Conservation (phyloP, 163 green algal genomes). For the Chlorella variabilis region DNA sequence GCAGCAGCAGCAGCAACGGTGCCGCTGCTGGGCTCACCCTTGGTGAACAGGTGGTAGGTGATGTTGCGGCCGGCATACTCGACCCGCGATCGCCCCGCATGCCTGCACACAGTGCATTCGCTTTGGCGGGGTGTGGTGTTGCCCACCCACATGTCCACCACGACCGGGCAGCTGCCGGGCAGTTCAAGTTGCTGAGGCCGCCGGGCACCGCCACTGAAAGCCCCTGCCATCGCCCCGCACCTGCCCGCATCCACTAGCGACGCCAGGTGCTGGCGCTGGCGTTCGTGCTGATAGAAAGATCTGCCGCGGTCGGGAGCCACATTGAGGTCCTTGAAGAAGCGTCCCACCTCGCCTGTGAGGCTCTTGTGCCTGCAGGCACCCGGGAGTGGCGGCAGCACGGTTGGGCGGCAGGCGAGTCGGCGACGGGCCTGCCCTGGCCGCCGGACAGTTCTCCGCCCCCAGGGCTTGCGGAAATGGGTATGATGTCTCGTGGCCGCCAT, state of each 20-base stretch:
- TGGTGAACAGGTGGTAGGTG: slow-evolving; percentile 52
- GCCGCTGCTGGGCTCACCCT: slow-evolving; percentile 38
- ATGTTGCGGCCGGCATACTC: slow-evolving; percentile 57
- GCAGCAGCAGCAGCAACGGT: background rate
- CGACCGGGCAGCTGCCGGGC: too few species aligned
- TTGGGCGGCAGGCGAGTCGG: too few species aligned
- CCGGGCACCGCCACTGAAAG: background rate
- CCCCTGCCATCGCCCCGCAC: background rate
- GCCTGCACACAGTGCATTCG: slow-evolving; percentile 32
- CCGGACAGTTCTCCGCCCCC: too few species aligned
- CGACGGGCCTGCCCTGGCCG: too few species aligned
- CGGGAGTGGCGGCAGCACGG: too few species aligned
- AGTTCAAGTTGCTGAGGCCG: too few species aligned
- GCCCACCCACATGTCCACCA: too few species aligned
- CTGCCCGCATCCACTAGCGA: slow-evolving; percentile 37
- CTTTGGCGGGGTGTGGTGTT: too few species aligned
- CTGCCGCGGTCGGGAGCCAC: slow-evolving; percentile 19
- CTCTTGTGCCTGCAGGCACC: background rate
- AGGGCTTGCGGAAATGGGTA: too few species aligned
- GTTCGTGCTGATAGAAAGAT: slow-evolving; percentile 25
- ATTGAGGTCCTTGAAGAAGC: slow-evolving; percentile 5
- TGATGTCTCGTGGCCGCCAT: too few species aligned
- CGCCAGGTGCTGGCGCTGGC: slow-evolving; percentile 10
- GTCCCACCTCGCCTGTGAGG: background rate
- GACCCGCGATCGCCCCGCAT: slow-evolving; percentile 68